These are phyloP conservation scores for Suaeda aralocaspica DNA, from an alignment of 148 eudicot genomes.

Conservation along the genomic window DNA sequence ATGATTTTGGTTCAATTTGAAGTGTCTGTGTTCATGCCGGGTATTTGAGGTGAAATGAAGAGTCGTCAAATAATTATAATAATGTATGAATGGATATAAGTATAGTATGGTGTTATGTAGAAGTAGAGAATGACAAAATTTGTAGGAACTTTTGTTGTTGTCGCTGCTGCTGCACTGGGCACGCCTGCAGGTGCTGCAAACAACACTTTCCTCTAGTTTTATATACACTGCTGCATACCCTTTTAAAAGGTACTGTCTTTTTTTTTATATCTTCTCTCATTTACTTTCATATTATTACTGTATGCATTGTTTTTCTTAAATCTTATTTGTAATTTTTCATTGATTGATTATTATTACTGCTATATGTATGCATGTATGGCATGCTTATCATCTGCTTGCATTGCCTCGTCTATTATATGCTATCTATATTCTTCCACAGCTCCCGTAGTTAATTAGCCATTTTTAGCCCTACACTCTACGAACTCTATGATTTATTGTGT, in stretches of 20 bases:
- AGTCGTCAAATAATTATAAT: no score
- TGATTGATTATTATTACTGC: background rate
- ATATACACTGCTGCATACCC: constrained; percentile 25
- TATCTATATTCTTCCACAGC: no score
- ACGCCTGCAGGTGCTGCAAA: constrained; percentile 32
- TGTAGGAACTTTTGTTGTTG: constrained; percentile 21
- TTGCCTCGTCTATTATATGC: background rate
- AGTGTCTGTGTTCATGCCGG: no score
- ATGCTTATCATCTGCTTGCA: background rate
- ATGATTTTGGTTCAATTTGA: no score
- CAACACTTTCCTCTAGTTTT: constrained; percentile 1
- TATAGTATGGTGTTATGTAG: background rate
- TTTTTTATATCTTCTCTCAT: constrained; percentile 1
- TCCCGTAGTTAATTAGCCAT: no score
- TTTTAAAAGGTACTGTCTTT: constrained; percentile 30
- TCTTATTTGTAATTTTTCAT: background rate
- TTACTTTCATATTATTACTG: background rate
- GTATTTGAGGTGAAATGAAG: no score
- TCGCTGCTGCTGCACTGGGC: constrained; percentile 41
- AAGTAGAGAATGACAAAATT: background rate
- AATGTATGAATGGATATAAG: no score
- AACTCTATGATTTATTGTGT: no score
- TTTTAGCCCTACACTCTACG: no score
- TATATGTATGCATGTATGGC: background rate
- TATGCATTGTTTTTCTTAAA: background rate